Percentiles rank a stretch among this genome's conserved stretches.
Conservation (phyloP, 352 stramenopile genomes). For the Phytophthora capsici region DNA sequence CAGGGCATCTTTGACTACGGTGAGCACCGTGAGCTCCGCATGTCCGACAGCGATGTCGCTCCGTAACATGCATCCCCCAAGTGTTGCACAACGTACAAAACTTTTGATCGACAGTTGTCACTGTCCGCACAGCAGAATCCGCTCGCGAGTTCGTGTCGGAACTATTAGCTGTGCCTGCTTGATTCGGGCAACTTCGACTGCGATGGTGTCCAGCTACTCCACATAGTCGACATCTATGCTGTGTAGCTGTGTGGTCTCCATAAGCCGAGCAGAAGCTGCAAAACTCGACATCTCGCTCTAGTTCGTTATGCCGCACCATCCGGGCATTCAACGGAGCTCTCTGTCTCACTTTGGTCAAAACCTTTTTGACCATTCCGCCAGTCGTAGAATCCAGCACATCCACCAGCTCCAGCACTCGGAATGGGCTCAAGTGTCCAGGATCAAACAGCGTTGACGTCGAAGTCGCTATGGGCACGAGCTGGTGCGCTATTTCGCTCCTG, state of each 20-base stretch:
- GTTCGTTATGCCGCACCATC: conserved; percentile 33
- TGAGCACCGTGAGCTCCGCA: conserved; percentile 62
- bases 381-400: conserved; percentile 82
- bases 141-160: background rate
- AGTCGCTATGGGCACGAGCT: background rate
- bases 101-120: conserved; percentile 34
- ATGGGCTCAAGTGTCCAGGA: conserved; percentile 49
- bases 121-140: conserved; percentile 6
- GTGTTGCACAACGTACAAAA: conserved; percentile 70
- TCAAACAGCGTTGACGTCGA: conserved; percentile 24
- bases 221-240: conserved; percentile 75
- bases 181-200: conserved; percentile 60
- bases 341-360: conserved; percentile 71
- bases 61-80: conserved; percentile 62
- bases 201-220: conserved; percentile 62
- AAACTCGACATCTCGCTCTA: conserved; percentile 59
- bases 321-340: conserved; percentile 51
- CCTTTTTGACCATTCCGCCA: conserved; percentile 74
- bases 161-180: background rate
- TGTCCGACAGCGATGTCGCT: conserved; percentile 64
- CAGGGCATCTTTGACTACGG: conserved; percentile 57
- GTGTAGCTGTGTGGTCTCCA: conserved; percentile 62
- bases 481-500: conserved; percentile 38
- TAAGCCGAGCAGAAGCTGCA: conserved; percentile 78
- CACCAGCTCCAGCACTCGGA: conserved; percentile 76